A percentile compares a stretch with the other conserved stretches of the same genome.
Conservation (phyloP, 192 early-diverging fungal species). For the Fimicolochytrium jonesii region DNA sequence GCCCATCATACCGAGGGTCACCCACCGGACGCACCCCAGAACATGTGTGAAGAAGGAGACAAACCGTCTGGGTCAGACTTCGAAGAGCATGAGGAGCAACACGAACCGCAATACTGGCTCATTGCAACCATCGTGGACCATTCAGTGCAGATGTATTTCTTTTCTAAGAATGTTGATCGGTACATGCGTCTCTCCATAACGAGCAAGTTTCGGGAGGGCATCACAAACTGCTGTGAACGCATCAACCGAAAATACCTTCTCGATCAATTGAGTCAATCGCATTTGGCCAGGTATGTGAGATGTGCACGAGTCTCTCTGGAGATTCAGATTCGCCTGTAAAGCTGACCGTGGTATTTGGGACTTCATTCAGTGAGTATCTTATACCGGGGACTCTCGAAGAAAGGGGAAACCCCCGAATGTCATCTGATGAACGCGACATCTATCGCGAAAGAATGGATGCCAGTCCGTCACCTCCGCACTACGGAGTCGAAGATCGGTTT, state of each 20-base stretch:
- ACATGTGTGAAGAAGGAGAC: too few species aligned
- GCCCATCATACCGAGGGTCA: not conserved
- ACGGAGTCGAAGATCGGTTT: slow-evolving; percentile 18
- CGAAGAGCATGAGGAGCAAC: not conserved
- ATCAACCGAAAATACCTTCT: slow-evolving; percentile 65
- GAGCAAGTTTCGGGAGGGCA: slow-evolving; percentile 45
- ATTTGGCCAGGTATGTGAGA: slow-evolving; percentile 57
- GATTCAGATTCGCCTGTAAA: not conserved
- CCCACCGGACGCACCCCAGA: too few species aligned
- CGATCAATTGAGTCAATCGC: slow-evolving; percentile 55
- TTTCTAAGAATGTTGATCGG: slow-evolving; percentile 56
- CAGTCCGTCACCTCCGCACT: slow-evolving; percentile 13
- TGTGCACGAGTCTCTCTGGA: not conserved
- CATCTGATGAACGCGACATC: slow-evolving; percentile 36
- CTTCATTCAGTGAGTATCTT: too few species aligned
- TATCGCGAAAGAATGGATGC: slow-evolving; percentile 47
- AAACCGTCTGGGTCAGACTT: not conserved
- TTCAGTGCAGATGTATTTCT: slow-evolving; percentile 62
- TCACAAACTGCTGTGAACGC: slow-evolving; percentile 56
- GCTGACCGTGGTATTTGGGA: too few species aligned
- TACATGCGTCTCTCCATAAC: slow-evolving; percentile 53
- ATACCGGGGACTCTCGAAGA: too few species aligned
- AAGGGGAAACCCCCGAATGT: too few species aligned
- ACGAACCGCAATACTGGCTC: slow-evolving; percentile 57
- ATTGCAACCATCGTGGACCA: slow-evolving; percentile 49